Base-by-base conservation (phyloP, 768 basidiomycete genomes). In the Termitomyces sp. region DNA sequence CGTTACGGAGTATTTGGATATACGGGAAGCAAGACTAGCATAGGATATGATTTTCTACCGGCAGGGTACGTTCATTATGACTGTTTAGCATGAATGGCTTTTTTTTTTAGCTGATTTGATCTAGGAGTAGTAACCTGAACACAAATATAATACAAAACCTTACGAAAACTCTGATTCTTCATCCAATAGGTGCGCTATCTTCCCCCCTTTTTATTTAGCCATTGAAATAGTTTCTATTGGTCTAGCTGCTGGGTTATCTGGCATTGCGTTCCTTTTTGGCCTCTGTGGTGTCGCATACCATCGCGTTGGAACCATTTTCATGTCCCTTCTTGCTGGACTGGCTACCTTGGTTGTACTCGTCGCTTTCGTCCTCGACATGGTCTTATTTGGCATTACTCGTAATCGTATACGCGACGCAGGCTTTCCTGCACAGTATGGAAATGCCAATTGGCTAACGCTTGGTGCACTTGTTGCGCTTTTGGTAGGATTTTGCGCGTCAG, bases 371-470 rank as follows among this genome's bases (percentile, higher is more conserved):
- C 76, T 93, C 70, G 91, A 92, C 73, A 87, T 93, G 83, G 82
- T 82, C 45, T 81, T 95, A 54, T 95, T 89, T 70, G 86, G 86
- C 50, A 81, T 91, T 61, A 83, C 83, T 18, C 84, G 85, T 58
- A 70, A 82, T 62, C 78, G 80, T 45, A 79, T 88, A 67, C 77
- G 80, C 57, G 71, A 80, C 60, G 72, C 73, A 20, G 81, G 79
- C 20, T 68, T 75, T 31, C 53, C 65, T 27, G 83, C 88, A 3
- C 74, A 80, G 61, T 87, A 84, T 72, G 92, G 91, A 16, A 92
- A 91, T 69, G 91, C 89, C 46, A 86, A 85, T 67, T 95, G 92
- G 92, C 67, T 93, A 58, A 88, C 87, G 3, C 79, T 94, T 46
- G 91, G 83, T 57, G 90, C 91, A 1, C 75, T 89, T 52, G 78